A percentile compares a stretch with the other conserved stretches of the same genome.
phyloP scores from a whole-genome alignment of 306 rosid genomes.

The Fragaria iinumae region DNA sequence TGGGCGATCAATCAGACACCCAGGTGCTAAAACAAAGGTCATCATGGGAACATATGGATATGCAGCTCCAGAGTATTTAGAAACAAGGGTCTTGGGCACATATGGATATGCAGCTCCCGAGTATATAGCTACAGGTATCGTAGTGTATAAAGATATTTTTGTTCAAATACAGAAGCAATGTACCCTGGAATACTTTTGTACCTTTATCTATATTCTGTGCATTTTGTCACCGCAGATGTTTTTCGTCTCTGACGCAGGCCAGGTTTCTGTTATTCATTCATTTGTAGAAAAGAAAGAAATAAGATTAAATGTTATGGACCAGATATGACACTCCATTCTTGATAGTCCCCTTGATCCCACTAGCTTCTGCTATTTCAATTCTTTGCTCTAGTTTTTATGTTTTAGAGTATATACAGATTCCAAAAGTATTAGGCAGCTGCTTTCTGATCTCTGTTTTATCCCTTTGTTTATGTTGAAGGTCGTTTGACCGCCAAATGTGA shows the following conservation, averaged over 20 bases:
- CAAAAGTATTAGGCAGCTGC: not conserved
- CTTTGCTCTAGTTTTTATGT: not conserved
- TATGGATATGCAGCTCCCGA: constrained; percentile 97
- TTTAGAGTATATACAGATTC: not conserved
- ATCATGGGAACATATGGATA: constrained; percentile 93
- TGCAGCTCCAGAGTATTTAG: constrained; percentile 94
- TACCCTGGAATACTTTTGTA: not conserved
- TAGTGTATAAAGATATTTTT: constrained; percentile 3
- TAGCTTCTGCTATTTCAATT: not conserved
- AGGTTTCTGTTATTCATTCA: not conserved
- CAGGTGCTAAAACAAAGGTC: constrained; percentile 67
- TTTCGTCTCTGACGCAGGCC: not conserved
- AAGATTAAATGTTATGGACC: not conserved
- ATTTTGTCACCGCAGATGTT: not conserved
- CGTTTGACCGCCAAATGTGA: constrained; percentile 88
- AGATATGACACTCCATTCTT: too few species aligned
- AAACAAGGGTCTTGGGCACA: constrained; percentile 91
- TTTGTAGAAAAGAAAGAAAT: not conserved
- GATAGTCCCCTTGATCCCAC: too few species aligned
- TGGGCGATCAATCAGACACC: constrained; percentile 59
- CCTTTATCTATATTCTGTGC: not conserved
- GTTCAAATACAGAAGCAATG: not conserved
- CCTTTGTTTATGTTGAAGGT: constrained; percentile 48
- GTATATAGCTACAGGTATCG: constrained; percentile 88
- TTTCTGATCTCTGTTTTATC: constrained; percentile 26